Conservation (phyloP, 345 rosid genomes). For the Rubroshorea leprosula region DNA sequence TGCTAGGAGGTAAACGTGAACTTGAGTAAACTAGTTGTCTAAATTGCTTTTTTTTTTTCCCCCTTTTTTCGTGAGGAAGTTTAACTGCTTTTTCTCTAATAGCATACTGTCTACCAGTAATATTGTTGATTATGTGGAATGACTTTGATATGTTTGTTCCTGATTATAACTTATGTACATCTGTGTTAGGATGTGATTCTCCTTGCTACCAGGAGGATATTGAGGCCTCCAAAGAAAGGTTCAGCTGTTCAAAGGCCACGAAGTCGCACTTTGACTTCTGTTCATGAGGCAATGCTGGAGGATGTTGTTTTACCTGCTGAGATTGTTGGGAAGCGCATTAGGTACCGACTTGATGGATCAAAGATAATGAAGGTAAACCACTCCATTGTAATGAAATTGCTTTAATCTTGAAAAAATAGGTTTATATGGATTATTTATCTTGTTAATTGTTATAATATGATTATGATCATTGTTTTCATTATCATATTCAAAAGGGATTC, state of each 20-base stretch:
- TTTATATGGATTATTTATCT: not conserved
- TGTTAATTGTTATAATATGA: not conserved
- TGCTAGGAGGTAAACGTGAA: too few relatives aligned
- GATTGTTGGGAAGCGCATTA: conserved; percentile 82
- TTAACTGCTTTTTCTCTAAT: too few relatives aligned
- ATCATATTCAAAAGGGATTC: too few relatives aligned
- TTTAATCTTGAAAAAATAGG: not conserved
- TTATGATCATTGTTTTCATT: not conserved
- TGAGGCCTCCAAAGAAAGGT: conserved; percentile 90
- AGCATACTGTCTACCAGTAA: too few relatives aligned
- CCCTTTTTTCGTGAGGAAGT: too few relatives aligned
- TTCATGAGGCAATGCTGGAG: conserved; percentile 81
- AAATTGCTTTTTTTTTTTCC: too few relatives aligned
- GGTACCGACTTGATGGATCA: conserved; percentile 75
- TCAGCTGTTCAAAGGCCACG: conserved; percentile 92
- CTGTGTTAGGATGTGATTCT: conserved; percentile 59
- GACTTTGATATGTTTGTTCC: not conserved
- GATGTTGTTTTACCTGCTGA: conserved; percentile 87
- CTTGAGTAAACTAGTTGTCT: too few relatives aligned
- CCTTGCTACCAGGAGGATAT: conserved; percentile 69
- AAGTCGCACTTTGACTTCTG: conserved; percentile 72
- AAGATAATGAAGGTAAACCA: conserved; percentile 68
- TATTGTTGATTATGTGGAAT: not conserved
- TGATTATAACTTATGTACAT: not conserved
- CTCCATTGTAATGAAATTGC: not conserved